Conservation (phyloP, 768 basidiomycete genomes). For the Cubamyces lactineus region DNA sequence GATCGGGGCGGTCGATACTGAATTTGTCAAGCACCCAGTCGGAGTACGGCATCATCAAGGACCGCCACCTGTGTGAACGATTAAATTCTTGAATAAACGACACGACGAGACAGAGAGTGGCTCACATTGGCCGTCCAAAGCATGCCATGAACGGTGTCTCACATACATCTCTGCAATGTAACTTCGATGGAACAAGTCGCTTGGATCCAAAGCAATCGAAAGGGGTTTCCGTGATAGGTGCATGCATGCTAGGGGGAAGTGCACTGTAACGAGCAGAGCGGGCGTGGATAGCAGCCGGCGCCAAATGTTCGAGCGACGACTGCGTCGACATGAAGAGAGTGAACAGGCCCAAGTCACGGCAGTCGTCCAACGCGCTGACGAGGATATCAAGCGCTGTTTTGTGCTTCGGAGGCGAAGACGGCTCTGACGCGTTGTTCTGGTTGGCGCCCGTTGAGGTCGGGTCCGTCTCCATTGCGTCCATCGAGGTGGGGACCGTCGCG, state of each 20-base stretch:
- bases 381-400: background rate
- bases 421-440: background rate
- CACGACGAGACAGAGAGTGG: background rate
- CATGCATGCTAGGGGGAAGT: background rate
- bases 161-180: background rate
- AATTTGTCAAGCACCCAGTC: background rate
- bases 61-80: slow-evolving; percentile 8
- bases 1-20: background rate
- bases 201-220: slow-evolving; percentile 21
- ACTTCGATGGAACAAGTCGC: background rate
- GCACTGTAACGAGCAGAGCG: background rate
- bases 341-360: slow-evolving; percentile 1
- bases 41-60: slow-evolving; percentile 6
- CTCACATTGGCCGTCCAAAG: slow-evolving; percentile 26
- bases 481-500: too few relatives aligned
- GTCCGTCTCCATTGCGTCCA: too few relatives aligned
- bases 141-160: slow-evolving; percentile 14
- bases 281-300: slow-evolving; percentile 4
- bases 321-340: slow-evolving; percentile 22
- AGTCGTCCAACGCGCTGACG: background rate
- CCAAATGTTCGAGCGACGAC: background rate
- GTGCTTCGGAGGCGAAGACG: too few relatives aligned
- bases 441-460: background rate
- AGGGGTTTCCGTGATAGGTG: slow-evolving; percentile 25
- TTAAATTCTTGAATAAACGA: too few relatives aligned